Evolutionary conservation across 148 eudicot genomes (phyloP).

Genomic region (Cornus florida): DNA sequence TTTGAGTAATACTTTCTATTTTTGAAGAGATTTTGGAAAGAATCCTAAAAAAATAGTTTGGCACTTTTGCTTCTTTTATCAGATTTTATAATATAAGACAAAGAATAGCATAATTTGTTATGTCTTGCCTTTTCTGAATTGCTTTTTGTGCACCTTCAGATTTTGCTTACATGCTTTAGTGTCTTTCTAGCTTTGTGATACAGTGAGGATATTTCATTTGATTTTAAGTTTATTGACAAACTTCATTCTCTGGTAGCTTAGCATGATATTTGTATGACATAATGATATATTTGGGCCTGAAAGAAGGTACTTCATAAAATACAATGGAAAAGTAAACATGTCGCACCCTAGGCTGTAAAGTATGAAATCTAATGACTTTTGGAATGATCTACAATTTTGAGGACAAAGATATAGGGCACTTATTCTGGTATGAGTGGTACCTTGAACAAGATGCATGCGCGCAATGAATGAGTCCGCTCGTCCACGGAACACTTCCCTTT

Average conservation of each 20-base stretch:
- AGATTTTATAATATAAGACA: too few species aligned
- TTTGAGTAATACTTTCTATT: too few species aligned
- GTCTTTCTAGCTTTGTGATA: not conserved
- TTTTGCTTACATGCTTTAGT: not conserved
- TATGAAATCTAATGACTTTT: not conserved
- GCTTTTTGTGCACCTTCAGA: not conserved
- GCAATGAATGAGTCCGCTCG: slow-evolving; percentile 73
- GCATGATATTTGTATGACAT: slow-evolving; percentile 6
- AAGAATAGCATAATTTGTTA: too few species aligned
- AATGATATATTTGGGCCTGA: not conserved
- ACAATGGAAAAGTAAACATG: not conserved
- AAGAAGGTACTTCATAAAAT: not conserved
- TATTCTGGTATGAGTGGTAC: slow-evolving; percentile 19
- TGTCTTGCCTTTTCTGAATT: too few species aligned
- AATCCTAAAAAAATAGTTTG: too few species aligned
- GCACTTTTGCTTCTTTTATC: too few species aligned
- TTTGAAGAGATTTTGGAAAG: too few species aligned
- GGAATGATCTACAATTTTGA: not conserved
- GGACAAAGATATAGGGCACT: not conserved
- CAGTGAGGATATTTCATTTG: not conserved
- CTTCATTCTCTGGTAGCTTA: slow-evolving; percentile 1
- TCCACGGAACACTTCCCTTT: slow-evolving; percentile 60
- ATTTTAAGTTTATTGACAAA: not conserved
- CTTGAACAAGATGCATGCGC: slow-evolving; percentile 86
- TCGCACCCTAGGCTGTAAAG: not conserved